phyloP scores from a whole-genome alignment of 78 protist genomes.

The Guillardia theta region DNA sequence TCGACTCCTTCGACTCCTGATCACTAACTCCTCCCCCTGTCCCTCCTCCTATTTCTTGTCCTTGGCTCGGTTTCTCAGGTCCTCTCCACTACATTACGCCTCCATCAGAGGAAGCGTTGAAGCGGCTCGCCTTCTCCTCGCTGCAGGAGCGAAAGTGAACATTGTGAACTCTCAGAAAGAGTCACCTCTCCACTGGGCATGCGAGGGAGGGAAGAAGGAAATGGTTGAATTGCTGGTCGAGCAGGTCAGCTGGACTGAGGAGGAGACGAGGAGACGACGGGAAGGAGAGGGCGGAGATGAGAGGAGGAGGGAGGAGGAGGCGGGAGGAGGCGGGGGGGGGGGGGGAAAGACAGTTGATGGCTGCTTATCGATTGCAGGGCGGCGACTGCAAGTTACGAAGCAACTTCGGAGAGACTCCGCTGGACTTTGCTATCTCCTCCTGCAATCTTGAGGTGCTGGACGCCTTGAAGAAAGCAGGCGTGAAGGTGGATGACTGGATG shows the following conservation, averaged over 20 bases:
- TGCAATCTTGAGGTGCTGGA: too few relatives aligned
- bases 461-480: not conserved
- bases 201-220: not conserved
- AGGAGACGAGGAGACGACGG: not conserved
- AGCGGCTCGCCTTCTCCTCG: not conserved
- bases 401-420: too few relatives aligned
- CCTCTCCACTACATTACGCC: not conserved
- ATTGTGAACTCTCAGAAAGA: not conserved
- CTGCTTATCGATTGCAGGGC: too few relatives aligned
- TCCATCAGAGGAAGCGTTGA: not conserved
- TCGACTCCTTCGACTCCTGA: too few relatives aligned
- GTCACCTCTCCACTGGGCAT: not conserved
- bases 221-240: not conserved
- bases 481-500: not conserved
- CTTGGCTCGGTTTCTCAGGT: too few relatives aligned
- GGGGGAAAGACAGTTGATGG: too few relatives aligned
- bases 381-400: too few relatives aligned
- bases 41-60: too few relatives aligned
- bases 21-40: too few relatives aligned
- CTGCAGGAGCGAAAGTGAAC: not conserved
- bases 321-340: not conserved
- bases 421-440: too few relatives aligned
- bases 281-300: not conserved
- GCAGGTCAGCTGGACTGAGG: not conserved
- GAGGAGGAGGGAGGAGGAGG: not conserved